Conservation (phyloP, 2,329 filamentous ascomycete species). For the Pseudovirgaria hyperparasitica region DNA sequence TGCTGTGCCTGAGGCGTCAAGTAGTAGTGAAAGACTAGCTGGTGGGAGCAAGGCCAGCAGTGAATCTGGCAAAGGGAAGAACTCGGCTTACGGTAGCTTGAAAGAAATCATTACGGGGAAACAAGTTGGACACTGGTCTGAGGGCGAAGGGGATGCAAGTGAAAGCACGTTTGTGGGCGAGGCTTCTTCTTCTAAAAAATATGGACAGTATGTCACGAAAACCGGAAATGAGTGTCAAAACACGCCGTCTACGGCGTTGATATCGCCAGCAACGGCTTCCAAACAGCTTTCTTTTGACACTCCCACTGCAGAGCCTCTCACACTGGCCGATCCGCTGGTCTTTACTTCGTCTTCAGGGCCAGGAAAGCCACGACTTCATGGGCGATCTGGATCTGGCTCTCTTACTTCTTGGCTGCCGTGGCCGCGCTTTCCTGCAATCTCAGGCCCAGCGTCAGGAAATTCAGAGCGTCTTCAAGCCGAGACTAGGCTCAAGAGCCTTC, state of each 20-base stretch:
- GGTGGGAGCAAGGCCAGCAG: slow-evolving; percentile 13
- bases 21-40: slow-evolving; percentile 28
- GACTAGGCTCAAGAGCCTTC: too few species aligned
- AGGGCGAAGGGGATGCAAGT: slow-evolving; percentile 18
- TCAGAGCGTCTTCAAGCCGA: too few species aligned
- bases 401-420: too few species aligned
- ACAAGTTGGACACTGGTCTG: too few species aligned
- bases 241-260: slow-evolving; percentile 18
- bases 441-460: too few species aligned
- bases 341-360: too few species aligned
- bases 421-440: too few species aligned
- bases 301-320: too few species aligned
- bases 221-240: slow-evolving; percentile 17
- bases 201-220: slow-evolving; percentile 7
- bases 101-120: slow-evolving; percentile 26
- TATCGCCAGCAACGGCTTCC: slow-evolving; percentile 18
- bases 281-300: slow-evolving; percentile 23
- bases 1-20: slow-evolving; percentile 34
- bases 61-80: slow-evolving; percentile 15
- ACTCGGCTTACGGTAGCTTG: slow-evolving; percentile 24
- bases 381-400: too few species aligned
- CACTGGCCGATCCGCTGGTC: too few species aligned
- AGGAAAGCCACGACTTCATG: too few species aligned
- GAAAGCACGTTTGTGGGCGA: too few species aligned
- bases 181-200: background rate